Conservation (phyloP, 257 asterid genomes). For the Jacaranda mimosifolia region DNA sequence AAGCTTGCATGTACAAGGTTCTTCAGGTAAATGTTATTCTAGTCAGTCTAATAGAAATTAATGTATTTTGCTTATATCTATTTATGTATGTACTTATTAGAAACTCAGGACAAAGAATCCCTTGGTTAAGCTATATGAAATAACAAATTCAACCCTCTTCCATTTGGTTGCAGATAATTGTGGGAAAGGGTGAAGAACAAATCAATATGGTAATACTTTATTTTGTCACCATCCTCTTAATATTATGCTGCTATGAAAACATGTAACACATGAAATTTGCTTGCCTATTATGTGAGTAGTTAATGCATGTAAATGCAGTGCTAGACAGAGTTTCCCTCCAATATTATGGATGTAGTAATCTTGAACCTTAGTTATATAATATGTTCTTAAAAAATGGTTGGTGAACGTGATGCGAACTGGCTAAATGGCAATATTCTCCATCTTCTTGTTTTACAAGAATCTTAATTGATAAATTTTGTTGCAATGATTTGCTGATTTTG, state of each 20-base stretch:
- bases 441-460: constrained; percentile 11
- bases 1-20: constrained; percentile 95
- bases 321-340: constrained; percentile 7
- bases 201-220: constrained; percentile 57
- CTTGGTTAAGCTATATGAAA: constrained; percentile 11
- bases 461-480: not conserved
- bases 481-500: constrained; percentile 1
- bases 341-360: not conserved
- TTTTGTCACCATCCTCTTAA: constrained; percentile 12
- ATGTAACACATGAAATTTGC: not conserved
- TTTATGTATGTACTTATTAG: constrained; percentile 11
- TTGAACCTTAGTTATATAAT: not conserved
- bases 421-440: not conserved
- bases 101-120: not conserved
- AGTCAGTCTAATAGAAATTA: not conserved
- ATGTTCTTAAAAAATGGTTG: too few species aligned
- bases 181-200: constrained; percentile 69
- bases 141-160: not conserved
- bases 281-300: not conserved
- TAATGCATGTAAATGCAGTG: constrained; percentile 12
- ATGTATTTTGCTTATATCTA: not conserved
- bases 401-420: not conserved
- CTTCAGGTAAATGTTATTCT: constrained; percentile 68
- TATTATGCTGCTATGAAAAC: constrained; percentile 1
- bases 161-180: constrained; percentile 77